These are phyloP conservation scores for Geotrichum europaeum DNA, from an alignment of 1,139 yeast species.

Conservation along the genomic window DNA sequence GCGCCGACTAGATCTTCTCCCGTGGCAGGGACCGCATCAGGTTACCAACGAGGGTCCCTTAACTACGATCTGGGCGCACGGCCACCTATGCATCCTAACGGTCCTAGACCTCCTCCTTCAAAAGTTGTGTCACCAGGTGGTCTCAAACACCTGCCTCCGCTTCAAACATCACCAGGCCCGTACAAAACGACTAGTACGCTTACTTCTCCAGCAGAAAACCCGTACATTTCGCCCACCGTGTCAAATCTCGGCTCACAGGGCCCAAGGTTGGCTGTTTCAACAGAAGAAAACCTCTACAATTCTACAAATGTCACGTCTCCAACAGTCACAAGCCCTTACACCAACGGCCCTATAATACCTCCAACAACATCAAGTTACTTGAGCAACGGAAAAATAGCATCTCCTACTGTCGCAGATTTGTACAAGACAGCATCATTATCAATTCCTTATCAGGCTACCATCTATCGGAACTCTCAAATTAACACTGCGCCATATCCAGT, in stretches of 20 bases:
- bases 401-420: not conserved
- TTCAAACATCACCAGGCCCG: not conserved
- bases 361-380: not conserved
- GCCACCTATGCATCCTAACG: not conserved
- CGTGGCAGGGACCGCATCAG: not conserved
- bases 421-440: not conserved
- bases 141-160: not conserved
- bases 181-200: not conserved
- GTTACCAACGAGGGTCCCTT: not conserved
- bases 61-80: not conserved
- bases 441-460: not conserved
- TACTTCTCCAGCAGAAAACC: not conserved
- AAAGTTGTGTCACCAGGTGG: not conserved
- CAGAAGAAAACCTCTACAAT: not conserved
- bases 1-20: not conserved
- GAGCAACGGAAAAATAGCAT: not conserved
- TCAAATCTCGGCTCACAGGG: not conserved
- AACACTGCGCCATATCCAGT: not conserved
- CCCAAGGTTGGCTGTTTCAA: not conserved
- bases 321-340: not conserved
- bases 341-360: not conserved
- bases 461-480: not conserved
- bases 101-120: not conserved
- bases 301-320: not conserved
- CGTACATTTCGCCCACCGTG: not conserved